phyloP scores from a whole-genome alignment of 2,329 filamentous ascomycete genomes.

The Pseudocercospora eumusae region DNA sequence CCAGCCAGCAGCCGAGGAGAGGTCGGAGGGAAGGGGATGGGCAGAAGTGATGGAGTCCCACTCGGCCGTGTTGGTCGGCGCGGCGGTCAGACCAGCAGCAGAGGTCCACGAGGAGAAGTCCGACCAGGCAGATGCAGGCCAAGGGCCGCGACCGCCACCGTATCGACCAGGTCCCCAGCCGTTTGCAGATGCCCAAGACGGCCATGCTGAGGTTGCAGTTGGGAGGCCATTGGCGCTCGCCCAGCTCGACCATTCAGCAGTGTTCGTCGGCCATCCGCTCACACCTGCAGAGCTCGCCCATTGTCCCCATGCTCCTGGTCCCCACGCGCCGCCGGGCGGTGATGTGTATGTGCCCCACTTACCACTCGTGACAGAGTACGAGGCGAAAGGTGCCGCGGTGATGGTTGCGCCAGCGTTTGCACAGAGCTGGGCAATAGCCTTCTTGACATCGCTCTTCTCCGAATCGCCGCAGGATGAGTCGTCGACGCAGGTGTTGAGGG shows the following conservation, averaged over 20 bases:
- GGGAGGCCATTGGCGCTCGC: conserved; percentile 29
- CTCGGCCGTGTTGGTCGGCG: conserved; percentile 33
- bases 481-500: conserved; percentile 32
- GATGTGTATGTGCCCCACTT: conserved; percentile 21
- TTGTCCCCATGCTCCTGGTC: conserved; percentile 19
- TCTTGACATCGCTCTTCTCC: conserved; percentile 33
- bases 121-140: conserved; percentile 22
- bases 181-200: conserved; percentile 35
- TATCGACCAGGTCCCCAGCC: conserved; percentile 15
- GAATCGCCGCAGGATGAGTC: conserved; percentile 27
- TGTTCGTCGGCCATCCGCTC: conserved; percentile 26
- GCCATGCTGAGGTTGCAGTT: conserved; percentile 34
- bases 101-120: conserved; percentile 32
- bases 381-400: conserved; percentile 31
- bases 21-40: conserved; percentile 32
- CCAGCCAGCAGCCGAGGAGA: conserved; percentile 26
- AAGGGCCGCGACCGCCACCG: conserved; percentile 17
- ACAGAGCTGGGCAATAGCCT: conserved; percentile 35
- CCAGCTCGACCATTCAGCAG: conserved; percentile 29
- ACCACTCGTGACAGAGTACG: conserved; percentile 33
- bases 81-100: conserved; percentile 30
- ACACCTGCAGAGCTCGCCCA: conserved; percentile 26
- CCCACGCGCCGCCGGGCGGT: conserved; percentile 3
- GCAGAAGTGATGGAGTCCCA: conserved; percentile 37
- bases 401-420: conserved; percentile 34